Base-by-base conservation (phyloP, 306 rosid species). In the Casuarina equisetifolia region DNA sequence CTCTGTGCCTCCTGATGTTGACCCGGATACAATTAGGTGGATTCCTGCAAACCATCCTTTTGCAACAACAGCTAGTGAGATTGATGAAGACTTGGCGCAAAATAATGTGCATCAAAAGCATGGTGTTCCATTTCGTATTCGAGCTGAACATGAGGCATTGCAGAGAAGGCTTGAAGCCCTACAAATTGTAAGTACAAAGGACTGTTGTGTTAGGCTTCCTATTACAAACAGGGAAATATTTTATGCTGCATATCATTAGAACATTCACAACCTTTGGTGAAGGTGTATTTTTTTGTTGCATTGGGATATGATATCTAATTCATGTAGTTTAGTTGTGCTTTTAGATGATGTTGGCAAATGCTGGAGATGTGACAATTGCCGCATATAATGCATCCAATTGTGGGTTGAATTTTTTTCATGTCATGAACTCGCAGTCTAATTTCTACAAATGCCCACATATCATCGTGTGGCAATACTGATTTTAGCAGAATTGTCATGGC, bases 31-130 rank as follows among this genome's bases (percentile, higher is more conserved):
- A 0, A 82, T 95, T 73, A 83, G 98, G 76, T 95, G 98, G 97
- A 91, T 92, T 86, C 98, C 98, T 36, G 90, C 92, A 0, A 95
- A 95, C 77, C 98, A 95, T 80, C 97, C 97, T 74, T 95, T 95
- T 82, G 99, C 97, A 76, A 92, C 97, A 61, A 92, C 97, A 11
- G 87, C 89, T 57, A 81, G 86, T 57, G 98, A 92, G 76, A 86
- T 95, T 70, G 97, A 89, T 55, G 97, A 95, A 83, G 87, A 89
- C 81, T 76, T 92, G 51, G 98, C 98, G 16, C 98, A 92, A 64
- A 91, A 82, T 71, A 92, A 95, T 81, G 97, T 95, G 70, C 75
- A 85, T 70, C 98, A 95, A 84, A 89, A 95, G 85, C 88, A 83
- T 44, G 98, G 98, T 70, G 97, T 95, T 88, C 98, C 98, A 36